Evolutionary conservation across 768 basidiomycete genomes (phyloP), one percentile per base, ranked within the genome.

Genomic region (Leccinum incarnatum): DNA sequence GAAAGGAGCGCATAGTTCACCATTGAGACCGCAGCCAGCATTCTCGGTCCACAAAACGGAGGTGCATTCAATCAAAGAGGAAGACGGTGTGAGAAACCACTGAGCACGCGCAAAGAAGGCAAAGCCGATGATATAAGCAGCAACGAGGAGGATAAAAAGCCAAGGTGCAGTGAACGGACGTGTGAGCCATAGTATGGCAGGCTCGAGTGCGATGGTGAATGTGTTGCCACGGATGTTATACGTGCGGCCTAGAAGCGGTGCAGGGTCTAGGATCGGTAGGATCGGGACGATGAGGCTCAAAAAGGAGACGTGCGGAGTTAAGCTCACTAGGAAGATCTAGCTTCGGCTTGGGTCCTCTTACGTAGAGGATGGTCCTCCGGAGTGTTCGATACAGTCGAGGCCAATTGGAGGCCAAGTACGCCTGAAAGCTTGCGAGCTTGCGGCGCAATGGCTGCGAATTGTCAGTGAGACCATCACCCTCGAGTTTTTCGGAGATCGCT

Each of bases 1-100:
- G 67, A 90, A 89, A 0, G 90, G 89, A 14, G 73, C 77, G 69
- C 92, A 95, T 3, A 69, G 59, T 42, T 72, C 64, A 2, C 91
- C 93, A 62, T 93, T 74, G 30, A 93, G 74, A 21, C 92, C 91
- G 63, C 92, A 94, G 11, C 81, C 82, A 64, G 85, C 83, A 61
- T 90, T 83, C 23, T 81, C 76, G 3, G 77, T 61, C 89, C 90
- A 93, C 67, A 84, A 91, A 2, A 85, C 81, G 7, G 86, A 79
- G 7, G 87, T 88, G 67, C 89, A 91, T 37, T 76, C 81, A 53
- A 87, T 78, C 65, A 84, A 88, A 2, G 86, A 81, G 42, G 80
- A 81, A 14, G 84, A 68, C 2, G 87, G 86, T 3, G 84, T 87
- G 37, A 84, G 74, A 72, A 87, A 94, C 55, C 83, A 91, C 61